Conservation (phyloP, 805 yeast genomes). For the Myxozyma geophila region DNA sequence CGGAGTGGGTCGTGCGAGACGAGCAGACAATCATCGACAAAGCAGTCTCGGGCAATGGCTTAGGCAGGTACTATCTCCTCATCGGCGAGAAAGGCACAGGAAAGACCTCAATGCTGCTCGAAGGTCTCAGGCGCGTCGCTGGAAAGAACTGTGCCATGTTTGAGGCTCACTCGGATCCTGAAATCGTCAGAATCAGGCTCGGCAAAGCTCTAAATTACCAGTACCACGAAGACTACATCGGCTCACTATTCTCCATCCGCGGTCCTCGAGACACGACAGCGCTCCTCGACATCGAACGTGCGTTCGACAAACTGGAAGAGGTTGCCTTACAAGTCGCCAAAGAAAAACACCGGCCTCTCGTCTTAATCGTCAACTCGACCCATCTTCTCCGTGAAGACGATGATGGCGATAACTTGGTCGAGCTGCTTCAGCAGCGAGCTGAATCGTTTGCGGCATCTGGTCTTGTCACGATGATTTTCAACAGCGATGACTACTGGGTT, state of each 20-base stretch:
- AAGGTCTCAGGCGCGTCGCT: constrained; percentile 65
- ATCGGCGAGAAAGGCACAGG: constrained; percentile 91
- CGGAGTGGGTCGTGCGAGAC: constrained; percentile 56
- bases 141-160: constrained; percentile 70
- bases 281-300: constrained; percentile 77
- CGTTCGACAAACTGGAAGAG: constrained; percentile 73
- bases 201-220: constrained; percentile 77
- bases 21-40: constrained; percentile 69
- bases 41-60: constrained; percentile 63
- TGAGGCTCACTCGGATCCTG: constrained; percentile 87
- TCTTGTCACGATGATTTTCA: constrained; percentile 69
- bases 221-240: constrained; percentile 80
- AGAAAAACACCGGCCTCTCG: constrained; percentile 58
- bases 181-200: constrained; percentile 72
- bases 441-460: constrained; percentile 77
- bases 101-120: constrained; percentile 73
- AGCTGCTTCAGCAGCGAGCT: constrained; percentile 80
- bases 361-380: constrained; percentile 71
- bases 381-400: constrained; percentile 77
- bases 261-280: constrained; percentile 90
- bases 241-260: constrained; percentile 74
- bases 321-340: constrained; percentile 58
- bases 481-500: constrained; percentile 85
- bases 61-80: constrained; percentile 71
- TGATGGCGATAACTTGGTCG: constrained; percentile 71